Evolutionary conservation across 1,284 basidiomycete genomes (phyloP), one percentile per base, ranked within the genome.

Genomic region (Trametes versicolor): DNA sequence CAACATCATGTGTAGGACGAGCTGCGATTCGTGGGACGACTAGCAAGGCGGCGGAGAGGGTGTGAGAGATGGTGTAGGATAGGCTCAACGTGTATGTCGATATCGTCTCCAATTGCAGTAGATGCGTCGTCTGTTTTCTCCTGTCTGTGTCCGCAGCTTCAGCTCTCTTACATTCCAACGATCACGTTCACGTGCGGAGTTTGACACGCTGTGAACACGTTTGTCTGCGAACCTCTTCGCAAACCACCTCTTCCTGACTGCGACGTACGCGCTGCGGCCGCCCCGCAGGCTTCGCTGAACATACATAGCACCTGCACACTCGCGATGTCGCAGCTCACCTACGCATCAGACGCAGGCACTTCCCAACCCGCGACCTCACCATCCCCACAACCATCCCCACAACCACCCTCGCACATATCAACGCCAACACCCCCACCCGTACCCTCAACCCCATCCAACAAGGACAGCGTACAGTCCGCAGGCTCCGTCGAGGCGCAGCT

Each of bases 401-500:
- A 19, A 17, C 9, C 13, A 19, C 41, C 15, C 15, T 17, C 37
- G 29, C 29, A 32, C 13, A 2, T 39, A 39, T 39, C 37, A 39
- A 10, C 29, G 8, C 8, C 29, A 3, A 3, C 29, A 32, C 29
- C 29, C 29, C 29, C 29, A 32, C 29, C 29, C 4, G 4, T 8
- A 8, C 29, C 37, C 37, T 39, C 37, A 39, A 10, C 37, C 37
- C 13, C 37, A 39, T n/a, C 17, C 9, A 43, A 4, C 17, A 7
- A 13, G 3, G 41, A 13, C 47, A 19, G 19, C 13, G 23, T 49
- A 5, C 12, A 43, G 12, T 47, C 64, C 25, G 17, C 39, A 15
- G 23, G 39, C 17, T 57, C 67, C n/a, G 52, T 69, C 25, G 45
- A 63, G 25, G 58, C 60, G 47, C 60, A 64, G 37, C 59, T 69